Percentiles rank a stretch among this genome's conserved stretches.
These are phyloP conservation scores for Strigomonas culicis DNA, from an alignment of 208 protist genomes.

Conservation along the genomic window DNA sequence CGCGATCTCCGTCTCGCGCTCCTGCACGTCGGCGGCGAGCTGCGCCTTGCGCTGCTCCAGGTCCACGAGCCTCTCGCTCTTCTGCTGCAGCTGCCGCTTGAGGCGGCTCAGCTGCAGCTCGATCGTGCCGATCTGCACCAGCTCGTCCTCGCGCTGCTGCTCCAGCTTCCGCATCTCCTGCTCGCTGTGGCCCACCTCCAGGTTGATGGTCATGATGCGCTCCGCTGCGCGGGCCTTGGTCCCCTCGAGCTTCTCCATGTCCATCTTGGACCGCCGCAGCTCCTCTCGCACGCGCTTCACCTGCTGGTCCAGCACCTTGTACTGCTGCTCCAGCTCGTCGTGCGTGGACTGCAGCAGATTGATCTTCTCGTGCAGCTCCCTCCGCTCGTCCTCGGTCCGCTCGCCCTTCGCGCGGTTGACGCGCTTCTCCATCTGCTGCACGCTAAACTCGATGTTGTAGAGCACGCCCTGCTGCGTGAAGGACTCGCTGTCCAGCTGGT, in stretches of 20 bases:
- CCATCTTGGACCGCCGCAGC: slow-evolving; percentile 51
- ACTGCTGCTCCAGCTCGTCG: slow-evolving; percentile 74
- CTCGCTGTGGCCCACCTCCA: slow-evolving; percentile 75
- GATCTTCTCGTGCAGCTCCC: slow-evolving; percentile 84
- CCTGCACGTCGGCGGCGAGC: slow-evolving; percentile 48
- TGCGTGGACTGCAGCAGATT: slow-evolving; percentile 74
- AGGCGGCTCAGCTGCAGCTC: slow-evolving; percentile 86
- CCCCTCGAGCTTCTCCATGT: slow-evolving; percentile 46
- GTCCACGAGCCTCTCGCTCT: slow-evolving; percentile 58
- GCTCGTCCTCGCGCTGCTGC: slow-evolving; percentile 66
- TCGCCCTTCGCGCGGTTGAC: slow-evolving; percentile 87
- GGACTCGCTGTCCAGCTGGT: slow-evolving; percentile 78
- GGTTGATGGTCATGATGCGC: slow-evolving; percentile 70
- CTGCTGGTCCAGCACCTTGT: slow-evolving; percentile 77
- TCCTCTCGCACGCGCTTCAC: slow-evolving; percentile 90
- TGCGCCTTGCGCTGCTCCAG: slow-evolving; percentile 78
- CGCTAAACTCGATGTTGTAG: slow-evolving; percentile 93
- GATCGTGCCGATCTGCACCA: slow-evolving; percentile 83
- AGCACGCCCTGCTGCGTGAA: slow-evolving; percentile 92
- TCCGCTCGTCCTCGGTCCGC: slow-evolving; percentile 90
- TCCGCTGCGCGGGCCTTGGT: slow-evolving; percentile 50
- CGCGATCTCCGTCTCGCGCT: slow-evolving; percentile 79
- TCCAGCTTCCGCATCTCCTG: slow-evolving; percentile 41
- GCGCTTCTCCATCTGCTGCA: slow-evolving; percentile 95
- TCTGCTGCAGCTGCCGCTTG: slow-evolving; percentile 35